Base-by-base conservation (phyloP, 2,329 filamentous ascomycete genomes). In the Daldinia sp. region DNA sequence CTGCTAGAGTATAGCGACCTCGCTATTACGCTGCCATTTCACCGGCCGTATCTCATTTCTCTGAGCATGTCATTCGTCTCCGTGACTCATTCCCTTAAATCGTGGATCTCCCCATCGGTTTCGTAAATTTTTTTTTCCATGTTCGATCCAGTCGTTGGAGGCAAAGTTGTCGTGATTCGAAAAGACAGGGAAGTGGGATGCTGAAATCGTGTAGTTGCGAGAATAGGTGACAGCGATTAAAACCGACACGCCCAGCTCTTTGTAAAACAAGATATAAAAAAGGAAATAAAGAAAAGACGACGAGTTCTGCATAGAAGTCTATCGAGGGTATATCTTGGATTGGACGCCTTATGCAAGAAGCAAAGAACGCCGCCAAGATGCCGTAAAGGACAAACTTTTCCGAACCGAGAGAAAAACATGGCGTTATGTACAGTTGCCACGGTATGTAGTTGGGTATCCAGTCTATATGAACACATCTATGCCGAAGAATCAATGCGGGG, bases 401-500 rank as follows among this genome's bases (percentile, higher is more conserved):
- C 70, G 67, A 70, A 63, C 64, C 71, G 63, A 71, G 54, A 67
- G 70, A 51, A 60, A n/a, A 49, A 60, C 34, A 54, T 60, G 58
- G 48, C 49, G 3, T 23, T 63, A 57, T 69, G 54, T 70, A 69
- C 56, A 62, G 56, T 54, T 58, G 55, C 59, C 61, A 66, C 45
- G 61, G 53, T 55, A 50, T 41, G 34, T 48, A 15, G 29, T 57
- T 55, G 72, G 71, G 72, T 74, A 74, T 74, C 71, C 72, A 73
- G 71, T 74, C 72, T 74, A 74, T 73, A 68, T 61, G 68, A 62
- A 67, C 64, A 55, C 37, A 25, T 72, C 70, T 73, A 72, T 72
- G 70, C 58, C 66, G 64, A 71, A 57, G 66, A 63, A 68, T 68
- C 50, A 69, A 58, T 63, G 57, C 30, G 58, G 58, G 60, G 27